Base-by-base conservation (phyloP, 2,329 filamentous ascomycete species). In the Pseudocercospora macadamiae region DNA sequence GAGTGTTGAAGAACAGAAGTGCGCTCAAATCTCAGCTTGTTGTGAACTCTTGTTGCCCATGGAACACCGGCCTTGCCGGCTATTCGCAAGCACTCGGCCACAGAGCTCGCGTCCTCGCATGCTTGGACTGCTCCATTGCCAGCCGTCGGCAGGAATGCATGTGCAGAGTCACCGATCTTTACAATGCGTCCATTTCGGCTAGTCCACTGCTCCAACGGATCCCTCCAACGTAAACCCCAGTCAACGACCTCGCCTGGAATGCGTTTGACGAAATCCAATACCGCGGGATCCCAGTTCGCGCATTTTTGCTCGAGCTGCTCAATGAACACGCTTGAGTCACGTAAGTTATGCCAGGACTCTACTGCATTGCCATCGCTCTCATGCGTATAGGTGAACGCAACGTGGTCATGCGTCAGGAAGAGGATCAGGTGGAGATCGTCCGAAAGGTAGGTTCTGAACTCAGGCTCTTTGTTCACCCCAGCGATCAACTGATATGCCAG, bases 141-240 rank as follows among this genome's bases (percentile, higher is more conserved):
- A 51, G 79, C 81, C 0, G 80, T 82, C 0, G 81, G 82, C 8
- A 84, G 65, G 66, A 83, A 82, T 0, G 80, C 75, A 65, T 83
- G 82, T 73, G 77, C 77, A 14, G 73, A 68, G 51, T 80, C 78
- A 25, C 78, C 77, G 16, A 80, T 75, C 59, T 79, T 76, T 18
- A 79, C 69, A 10, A 80, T 74, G 14, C 76, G 75, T 6, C 73
- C 76, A 3, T 61, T 71, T 1, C 75, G 76, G 2, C 76, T 79
- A 8, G 73, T 73, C 77, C 77, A 80, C 39, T 67, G 80, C 0
- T 80, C 79, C 12, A 83, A 71, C 1, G 80, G 80, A 61, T 83
- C 80, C 37, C 81, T 74, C 63, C 82, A 83, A 53, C 80, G 80
- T n/a, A 83, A 78, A 67, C 82, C 82, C 79, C 80, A 83, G 66